These are phyloP conservation scores for Tetracladium setigerum DNA, from an alignment of 495 filamentous ascomycete genomes.

Conservation along the genomic window DNA sequence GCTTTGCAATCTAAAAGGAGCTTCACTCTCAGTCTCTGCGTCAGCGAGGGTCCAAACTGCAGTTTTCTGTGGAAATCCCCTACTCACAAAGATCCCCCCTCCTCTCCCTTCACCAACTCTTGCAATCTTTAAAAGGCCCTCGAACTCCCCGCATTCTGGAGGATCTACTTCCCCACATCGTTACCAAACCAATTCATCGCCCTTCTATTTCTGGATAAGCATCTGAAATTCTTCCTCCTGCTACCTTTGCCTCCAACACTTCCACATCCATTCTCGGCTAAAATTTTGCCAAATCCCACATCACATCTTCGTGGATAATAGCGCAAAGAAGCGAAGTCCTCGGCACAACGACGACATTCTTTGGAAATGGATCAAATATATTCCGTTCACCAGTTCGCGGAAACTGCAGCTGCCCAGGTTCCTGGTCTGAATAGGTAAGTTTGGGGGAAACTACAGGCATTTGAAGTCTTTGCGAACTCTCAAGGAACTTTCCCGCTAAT, in stretches of 20 bases:
- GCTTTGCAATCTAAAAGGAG: too few relatives aligned
- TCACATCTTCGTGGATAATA: neutral
- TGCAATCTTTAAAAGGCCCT: too few relatives aligned
- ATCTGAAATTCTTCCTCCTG: constrained; percentile 5
- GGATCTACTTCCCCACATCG: too few relatives aligned
- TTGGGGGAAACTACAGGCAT: neutral
- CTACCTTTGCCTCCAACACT: constrained; percentile 1
- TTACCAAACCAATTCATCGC: constrained; percentile 1
- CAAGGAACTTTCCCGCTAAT: constrained; percentile 1
- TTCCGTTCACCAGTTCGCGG: constrained; percentile 16
- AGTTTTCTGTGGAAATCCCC: too few relatives aligned
- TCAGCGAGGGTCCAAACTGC: too few relatives aligned
- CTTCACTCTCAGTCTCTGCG: too few relatives aligned
- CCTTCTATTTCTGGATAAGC: constrained; percentile 3
- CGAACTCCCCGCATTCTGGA: too few relatives aligned
- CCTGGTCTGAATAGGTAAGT: constrained; percentile 14
- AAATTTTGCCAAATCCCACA: neutral
- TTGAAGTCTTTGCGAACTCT: neutral
- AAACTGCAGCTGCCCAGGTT: constrained; percentile 5
- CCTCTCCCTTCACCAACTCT: too few relatives aligned
- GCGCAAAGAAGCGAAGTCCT: constrained; percentile 1
- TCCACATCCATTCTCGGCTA: neutral
- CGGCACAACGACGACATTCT: neutral
- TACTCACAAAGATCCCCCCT: too few relatives aligned
- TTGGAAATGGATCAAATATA: constrained; percentile 3